Percentiles rank a stretch among this genome's conserved stretches.
phyloP scores from a whole-genome alignment of 2,329 filamentous ascomycete genomes.

The Pseudogymnoascus sp. region DNA sequence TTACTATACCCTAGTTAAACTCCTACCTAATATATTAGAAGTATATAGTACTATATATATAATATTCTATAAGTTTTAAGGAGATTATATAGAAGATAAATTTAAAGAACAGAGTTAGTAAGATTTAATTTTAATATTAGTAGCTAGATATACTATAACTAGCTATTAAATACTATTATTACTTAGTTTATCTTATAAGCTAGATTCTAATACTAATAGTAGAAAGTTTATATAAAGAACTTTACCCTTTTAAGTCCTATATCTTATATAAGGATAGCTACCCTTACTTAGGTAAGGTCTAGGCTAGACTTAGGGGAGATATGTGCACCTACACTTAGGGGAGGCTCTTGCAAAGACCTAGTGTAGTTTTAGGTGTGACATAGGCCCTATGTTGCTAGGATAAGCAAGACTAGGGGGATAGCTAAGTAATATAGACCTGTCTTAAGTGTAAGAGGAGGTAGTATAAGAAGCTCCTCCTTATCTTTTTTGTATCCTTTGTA shows the following conservation, averaged over 20 bases:
- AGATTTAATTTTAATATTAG: neutral
- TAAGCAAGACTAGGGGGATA: too few species aligned
- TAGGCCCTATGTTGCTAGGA: too few species aligned
- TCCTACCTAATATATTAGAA: constrained; percentile 12
- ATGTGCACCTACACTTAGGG: too few species aligned
- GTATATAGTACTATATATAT: constrained; percentile 11
- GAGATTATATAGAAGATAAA: constrained; percentile 14
- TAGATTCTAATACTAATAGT: constrained; percentile 8
- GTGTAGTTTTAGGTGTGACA: too few species aligned
- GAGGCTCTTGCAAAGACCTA: too few species aligned
- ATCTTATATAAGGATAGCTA: too few species aligned
- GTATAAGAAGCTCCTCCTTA: too few species aligned
- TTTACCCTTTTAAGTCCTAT: constrained; percentile 11
- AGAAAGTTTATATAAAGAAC: constrained; percentile 12
- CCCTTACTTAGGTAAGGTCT: too few species aligned
- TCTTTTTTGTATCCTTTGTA: too few species aligned
- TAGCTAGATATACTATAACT: constrained; percentile 10
- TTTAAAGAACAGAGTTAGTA: neutral
- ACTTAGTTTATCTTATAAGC: constrained; percentile 13
- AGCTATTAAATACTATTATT: constrained; percentile 1
- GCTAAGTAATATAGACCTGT: too few species aligned
- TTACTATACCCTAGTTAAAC: constrained; percentile 6
- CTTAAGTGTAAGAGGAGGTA: too few species aligned
- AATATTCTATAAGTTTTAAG: constrained; percentile 12
- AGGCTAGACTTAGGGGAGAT: too few species aligned